Conservation (phyloP, 1,139 yeast genomes). For the Suhomyces atakaporum region DNA sequence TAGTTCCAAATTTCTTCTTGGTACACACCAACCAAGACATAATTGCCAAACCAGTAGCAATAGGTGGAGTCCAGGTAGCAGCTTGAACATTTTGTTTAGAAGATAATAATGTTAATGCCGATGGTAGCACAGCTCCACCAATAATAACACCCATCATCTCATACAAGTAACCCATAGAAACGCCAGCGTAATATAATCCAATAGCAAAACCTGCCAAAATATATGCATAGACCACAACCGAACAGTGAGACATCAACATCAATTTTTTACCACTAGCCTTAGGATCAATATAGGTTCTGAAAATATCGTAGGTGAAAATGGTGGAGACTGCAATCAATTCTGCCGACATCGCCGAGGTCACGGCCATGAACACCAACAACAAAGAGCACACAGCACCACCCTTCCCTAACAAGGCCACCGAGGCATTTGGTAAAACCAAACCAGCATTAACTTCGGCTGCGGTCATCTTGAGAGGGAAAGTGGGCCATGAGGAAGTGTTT, state of each 20-base stretch:
- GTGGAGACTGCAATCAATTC: conserved; percentile 88
- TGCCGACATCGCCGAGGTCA: conserved; percentile 80
- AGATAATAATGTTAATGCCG: conserved; percentile 71
- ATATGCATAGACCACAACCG: conserved; percentile 67
- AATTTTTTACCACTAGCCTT: conserved; percentile 71
- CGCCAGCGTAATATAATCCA: conserved; percentile 79
- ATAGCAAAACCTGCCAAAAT: conserved; percentile 80
- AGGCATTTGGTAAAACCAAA: conserved; percentile 82
- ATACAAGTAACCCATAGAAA: conserved; percentile 83
- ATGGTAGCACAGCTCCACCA: conserved; percentile 82
- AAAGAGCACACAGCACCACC: conserved; percentile 86
- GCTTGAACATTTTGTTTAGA: conserved; percentile 63
- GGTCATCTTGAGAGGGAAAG: conserved; percentile 67
- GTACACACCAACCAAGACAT: conserved; percentile 69
- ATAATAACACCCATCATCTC: conserved; percentile 87
- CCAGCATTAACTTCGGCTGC: conserved; percentile 76
- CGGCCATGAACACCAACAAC: conserved; percentile 79
- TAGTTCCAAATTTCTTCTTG: conserved; percentile 50
- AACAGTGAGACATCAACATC: conserved; percentile 64
- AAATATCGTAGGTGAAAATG: conserved; percentile 80
- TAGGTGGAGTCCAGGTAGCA: conserved; percentile 59
- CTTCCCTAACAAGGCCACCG: conserved; percentile 78
- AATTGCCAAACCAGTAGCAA: conserved; percentile 63
- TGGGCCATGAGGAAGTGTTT: conserved; percentile 68
- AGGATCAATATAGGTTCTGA: conserved; percentile 78